These are phyloP conservation scores for Cinchona pubescens DNA, from an alignment of 257 asterid genomes.

Conservation along the genomic window DNA sequence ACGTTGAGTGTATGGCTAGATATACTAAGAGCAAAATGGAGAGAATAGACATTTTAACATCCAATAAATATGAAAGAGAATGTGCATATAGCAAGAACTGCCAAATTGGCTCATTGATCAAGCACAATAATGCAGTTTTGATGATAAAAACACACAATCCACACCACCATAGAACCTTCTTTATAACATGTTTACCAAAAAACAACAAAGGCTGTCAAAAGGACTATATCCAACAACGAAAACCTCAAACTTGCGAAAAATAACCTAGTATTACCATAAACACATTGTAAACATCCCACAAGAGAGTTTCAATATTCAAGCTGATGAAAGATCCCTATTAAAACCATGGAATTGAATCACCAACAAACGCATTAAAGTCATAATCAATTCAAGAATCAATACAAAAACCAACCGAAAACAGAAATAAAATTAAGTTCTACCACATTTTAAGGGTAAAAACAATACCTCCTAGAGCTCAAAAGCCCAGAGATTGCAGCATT, in stretches of 20 bases:
- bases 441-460: background rate
- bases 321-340: background rate
- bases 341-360: background rate
- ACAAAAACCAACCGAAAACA: conserved; percentile 5
- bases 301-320: background rate
- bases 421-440: background rate
- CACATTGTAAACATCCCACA: background rate
- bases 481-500: conserved; percentile 85
- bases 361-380: background rate
- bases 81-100: background rate
- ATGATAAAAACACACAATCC: background rate
- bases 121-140: background rate
- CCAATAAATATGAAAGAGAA: background rate
- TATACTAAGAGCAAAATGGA: background rate
- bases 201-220: background rate
- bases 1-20: background rate
- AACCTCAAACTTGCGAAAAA: background rate
- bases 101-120: background rate
- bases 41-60: background rate
- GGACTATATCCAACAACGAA: background rate
- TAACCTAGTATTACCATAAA: background rate
- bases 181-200: background rate
- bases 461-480: conserved; percentile 60
- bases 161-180: background rate
- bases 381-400: background rate